phyloP scores from a whole-genome alignment of 768 basidiomycete species.

The Clavaria fumosa region DNA sequence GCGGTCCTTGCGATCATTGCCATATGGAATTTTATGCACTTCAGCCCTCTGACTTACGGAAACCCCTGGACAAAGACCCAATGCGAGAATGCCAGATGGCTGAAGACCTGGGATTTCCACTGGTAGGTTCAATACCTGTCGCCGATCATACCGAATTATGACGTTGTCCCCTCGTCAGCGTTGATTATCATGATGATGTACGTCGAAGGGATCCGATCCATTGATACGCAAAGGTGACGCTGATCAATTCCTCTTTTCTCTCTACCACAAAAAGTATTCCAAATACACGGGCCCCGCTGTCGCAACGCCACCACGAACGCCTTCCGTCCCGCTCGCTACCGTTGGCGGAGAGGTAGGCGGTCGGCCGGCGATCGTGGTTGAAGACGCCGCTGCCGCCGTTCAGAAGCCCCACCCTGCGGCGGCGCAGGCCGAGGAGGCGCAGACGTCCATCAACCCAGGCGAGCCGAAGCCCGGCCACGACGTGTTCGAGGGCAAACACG shows the following conservation, averaged over 20 bases:
- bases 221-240: too few relatives aligned
- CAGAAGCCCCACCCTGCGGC: conserved; percentile 7
- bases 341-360: conserved; percentile 40
- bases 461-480: conserved; percentile 62
- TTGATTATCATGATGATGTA: conserved; percentile 56
- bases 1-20: conserved; percentile 57
- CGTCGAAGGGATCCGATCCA: conserved; percentile 15
- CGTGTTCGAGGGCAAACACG: conserved; percentile 43
- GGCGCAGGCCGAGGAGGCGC: conserved; percentile 13
- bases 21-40: conserved; percentile 62
- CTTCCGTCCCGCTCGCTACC: conserved; percentile 25
- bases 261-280: conserved; percentile 30
- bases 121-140: conserved; percentile 40
- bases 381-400: conserved; percentile 25
- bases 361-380: conserved; percentile 37
- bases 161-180: conserved; percentile 21
- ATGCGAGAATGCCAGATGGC: conserved; percentile 66
- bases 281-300: conserved; percentile 29
- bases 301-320: conserved; percentile 26
- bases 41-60: conserved; percentile 77
- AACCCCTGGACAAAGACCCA: conserved; percentile 70
- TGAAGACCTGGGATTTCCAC: conserved; percentile 92
- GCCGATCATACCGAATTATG: conserved; percentile 1
- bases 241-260: conserved; percentile 3
- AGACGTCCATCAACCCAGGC: conserved; percentile 28